Percentiles rank a stretch among this genome's conserved stretches.
These are phyloP conservation scores for Mucuna pruriens DNA, from an alignment of 306 rosid species.

Conservation along the genomic window DNA sequence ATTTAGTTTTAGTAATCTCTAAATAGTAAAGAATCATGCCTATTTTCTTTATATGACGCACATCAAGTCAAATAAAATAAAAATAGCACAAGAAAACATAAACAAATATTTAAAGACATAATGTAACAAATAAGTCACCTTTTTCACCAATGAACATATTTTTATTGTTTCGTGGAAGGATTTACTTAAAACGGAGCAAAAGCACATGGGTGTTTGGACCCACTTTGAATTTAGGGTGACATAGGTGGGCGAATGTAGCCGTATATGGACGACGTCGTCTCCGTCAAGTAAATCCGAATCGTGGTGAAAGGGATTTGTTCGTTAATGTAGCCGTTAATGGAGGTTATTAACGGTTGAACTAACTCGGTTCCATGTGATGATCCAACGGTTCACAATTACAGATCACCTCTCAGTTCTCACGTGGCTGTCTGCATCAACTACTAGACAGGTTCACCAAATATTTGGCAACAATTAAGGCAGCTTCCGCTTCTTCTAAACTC, in stretches of 20 bases:
- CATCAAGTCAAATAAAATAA: background rate
- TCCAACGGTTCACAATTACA: background rate
- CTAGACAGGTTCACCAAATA: slow-evolving; percentile 27
- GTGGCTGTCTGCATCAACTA: slow-evolving; percentile 34
- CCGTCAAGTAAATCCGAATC: slow-evolving; percentile 40
- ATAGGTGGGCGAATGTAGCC: background rate
- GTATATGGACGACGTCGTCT: slow-evolving; percentile 44
- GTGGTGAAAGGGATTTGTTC: slow-evolving; percentile 20
- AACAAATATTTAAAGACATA: background rate
- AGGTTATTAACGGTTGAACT: slow-evolving; percentile 47
- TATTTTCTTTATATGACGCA: background rate
- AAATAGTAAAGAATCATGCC: background rate
- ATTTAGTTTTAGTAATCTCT: background rate
- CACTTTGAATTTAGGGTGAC: slow-evolving; percentile 17
- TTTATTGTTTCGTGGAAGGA: background rate
- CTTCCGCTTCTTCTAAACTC: background rate
- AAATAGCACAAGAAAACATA: background rate
- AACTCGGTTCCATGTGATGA: background rate
- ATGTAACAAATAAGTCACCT: background rate
- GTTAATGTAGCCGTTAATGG: slow-evolving; percentile 54
- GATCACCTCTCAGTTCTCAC: background rate
- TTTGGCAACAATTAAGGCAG: slow-evolving; percentile 34
- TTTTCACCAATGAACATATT: too few relatives aligned
- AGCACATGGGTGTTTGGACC: slow-evolving; percentile 39
- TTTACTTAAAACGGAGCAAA: background rate